A percentile compares a stretch with the other conserved stretches of the same genome.
phyloP scores from a whole-genome alignment of 305 asterid genomes.

The Fraxinus albicans region DNA sequence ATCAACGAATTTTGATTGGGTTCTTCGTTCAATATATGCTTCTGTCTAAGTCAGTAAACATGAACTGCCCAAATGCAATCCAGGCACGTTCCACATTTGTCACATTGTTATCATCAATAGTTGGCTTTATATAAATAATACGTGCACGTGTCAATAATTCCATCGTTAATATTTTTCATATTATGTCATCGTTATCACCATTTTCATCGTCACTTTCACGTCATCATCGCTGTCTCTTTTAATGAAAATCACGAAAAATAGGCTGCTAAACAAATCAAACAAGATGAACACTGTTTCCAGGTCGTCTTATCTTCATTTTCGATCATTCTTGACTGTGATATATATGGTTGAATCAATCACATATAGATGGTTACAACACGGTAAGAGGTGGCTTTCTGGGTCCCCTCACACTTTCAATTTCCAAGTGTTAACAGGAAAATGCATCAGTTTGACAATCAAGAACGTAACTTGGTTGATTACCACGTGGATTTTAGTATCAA shows the following conservation, averaged over 20 bases:
- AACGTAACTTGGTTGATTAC: slow-evolving; percentile 12
- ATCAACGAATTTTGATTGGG: neutral
- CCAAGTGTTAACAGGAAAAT: neutral
- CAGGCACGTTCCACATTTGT: neutral
- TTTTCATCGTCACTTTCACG: neutral
- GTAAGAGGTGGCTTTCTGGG: slow-evolving; percentile 16
- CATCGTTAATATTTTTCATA: neutral
- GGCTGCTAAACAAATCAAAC: neutral
- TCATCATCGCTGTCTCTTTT: neutral
- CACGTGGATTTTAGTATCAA: neutral
- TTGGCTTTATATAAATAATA: neutral
- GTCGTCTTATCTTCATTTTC: neutral
- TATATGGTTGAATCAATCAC: neutral
- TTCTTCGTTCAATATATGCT: neutral
- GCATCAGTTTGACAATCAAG: neutral
- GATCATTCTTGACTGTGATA: neutral
- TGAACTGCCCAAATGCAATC: neutral
- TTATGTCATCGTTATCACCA: neutral
- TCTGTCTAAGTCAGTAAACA: neutral
- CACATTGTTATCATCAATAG: neutral
- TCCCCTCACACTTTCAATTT: slow-evolving; percentile 21
- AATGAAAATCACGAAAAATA: neutral
- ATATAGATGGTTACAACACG: neutral
- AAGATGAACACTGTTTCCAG: neutral
- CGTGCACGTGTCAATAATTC: neutral